Percentiles rank a stretch among this genome's conserved stretches.
These are phyloP conservation scores for Hibiscus mutabilis DNA, from an alignment of 345 rosid species.

Conservation along the genomic window DNA sequence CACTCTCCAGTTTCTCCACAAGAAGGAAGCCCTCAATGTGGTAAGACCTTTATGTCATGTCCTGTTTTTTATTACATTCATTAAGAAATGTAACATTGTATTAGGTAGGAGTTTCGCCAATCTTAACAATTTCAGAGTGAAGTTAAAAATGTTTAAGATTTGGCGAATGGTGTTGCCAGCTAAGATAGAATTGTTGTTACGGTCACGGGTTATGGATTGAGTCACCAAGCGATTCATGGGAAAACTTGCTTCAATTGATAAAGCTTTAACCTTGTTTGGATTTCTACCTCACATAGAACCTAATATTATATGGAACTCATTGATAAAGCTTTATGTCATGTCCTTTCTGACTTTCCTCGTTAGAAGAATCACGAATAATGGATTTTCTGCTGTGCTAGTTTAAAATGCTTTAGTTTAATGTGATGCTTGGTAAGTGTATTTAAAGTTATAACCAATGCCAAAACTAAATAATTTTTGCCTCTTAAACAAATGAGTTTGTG, in stretches of 20 bases:
- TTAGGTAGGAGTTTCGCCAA: neutral
- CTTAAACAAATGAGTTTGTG: too few species aligned
- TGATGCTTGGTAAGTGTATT: neutral
- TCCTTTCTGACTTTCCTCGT: neutral
- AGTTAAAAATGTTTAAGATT: neutral
- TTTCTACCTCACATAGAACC: too few species aligned
- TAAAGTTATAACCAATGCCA: neutral
- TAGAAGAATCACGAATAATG: neutral
- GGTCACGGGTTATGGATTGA: too few species aligned
- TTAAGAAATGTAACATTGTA: neutral
- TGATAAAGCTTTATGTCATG: too few species aligned
- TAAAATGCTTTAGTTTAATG: neutral
- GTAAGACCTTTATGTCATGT: slow-evolving; percentile 35
- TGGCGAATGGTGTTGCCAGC: neutral
- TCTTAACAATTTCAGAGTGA: neutral
- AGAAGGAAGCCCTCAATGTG: slow-evolving; percentile 70
- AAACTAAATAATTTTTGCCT: neutral
- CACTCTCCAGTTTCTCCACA: slow-evolving; percentile 94
- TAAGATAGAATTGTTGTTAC: neutral
- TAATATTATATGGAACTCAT: too few species aligned
- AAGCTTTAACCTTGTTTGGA: too few species aligned
- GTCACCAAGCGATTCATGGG: too few species aligned
- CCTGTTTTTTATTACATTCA: neutral
- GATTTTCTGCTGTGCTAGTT: neutral
- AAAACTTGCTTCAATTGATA: too few species aligned